Evolutionary conservation across 129 eudicot species (phyloP).

Genomic region (Helianthus annuus): HanXRQr2.0-SUNRISE NC_035449.2:129208373-129208872

Average conservation of each 20-base stretch:
- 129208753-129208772: slow-evolving; percentile 96
- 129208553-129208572: background rate
- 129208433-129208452: background rate
- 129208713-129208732: slow-evolving; percentile 99
- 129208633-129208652: background rate
- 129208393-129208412: background rate
- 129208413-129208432: background rate
- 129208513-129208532: background rate
- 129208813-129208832: slow-evolving; percentile 84
- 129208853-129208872: slow-evolving; percentile 57
- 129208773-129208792: slow-evolving; percentile 99
- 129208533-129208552: background rate
- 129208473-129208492: background rate
- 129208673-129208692: background rate
- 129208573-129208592: background rate
- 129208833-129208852: slow-evolving; percentile 76
- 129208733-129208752: slow-evolving; percentile 85
- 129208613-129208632: background rate
- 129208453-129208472: background rate
- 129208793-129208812: slow-evolving; percentile 91
- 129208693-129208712: slow-evolving; percentile 44
- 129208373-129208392: slow-evolving; percentile 1
- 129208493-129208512: background rate
- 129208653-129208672: background rate
- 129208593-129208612: background rate